These are phyloP conservation scores for Alternaria viburni DNA, from an alignment of 2,329 filamentous ascomycete genomes.

Conservation along the genomic window DNA sequence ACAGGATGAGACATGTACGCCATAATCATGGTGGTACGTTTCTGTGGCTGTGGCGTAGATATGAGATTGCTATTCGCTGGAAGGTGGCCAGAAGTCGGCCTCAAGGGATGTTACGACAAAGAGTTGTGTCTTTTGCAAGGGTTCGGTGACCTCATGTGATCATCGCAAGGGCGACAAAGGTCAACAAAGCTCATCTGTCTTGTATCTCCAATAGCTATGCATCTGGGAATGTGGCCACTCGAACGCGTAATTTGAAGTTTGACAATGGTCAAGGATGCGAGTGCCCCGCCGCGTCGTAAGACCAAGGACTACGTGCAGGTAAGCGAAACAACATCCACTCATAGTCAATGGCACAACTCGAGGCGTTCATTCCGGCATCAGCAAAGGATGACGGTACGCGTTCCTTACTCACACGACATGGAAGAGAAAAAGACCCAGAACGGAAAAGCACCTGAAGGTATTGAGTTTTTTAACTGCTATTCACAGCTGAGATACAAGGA, in stretches of 20 bases:
- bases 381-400: background rate
- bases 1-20: conserved; percentile 10
- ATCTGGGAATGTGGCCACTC: background rate
- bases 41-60: conserved; percentile 12
- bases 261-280: background rate
- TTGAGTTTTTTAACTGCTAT: conserved; percentile 18
- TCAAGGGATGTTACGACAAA: conserved; percentile 7
- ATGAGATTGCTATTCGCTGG: conserved; percentile 10
- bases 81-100: background rate
- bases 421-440: background rate
- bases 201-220: background rate
- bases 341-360: too few species aligned
- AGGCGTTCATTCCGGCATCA: background rate
- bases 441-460: background rate
- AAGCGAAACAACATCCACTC: background rate
- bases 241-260: background rate
- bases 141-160: background rate
- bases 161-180: conserved; percentile 1
- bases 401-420: background rate
- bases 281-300: background rate
- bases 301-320: background rate
- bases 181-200: conserved; percentile 9
- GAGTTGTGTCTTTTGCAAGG: background rate
- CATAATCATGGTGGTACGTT: background rate
- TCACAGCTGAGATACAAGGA: conserved; percentile 6